Percentiles rank a stretch among this genome's conserved stretches.
These are phyloP conservation scores for Xylaria palmicola DNA, from an alignment of 495 filamentous ascomycete species.

Conservation along the genomic window DNA sequence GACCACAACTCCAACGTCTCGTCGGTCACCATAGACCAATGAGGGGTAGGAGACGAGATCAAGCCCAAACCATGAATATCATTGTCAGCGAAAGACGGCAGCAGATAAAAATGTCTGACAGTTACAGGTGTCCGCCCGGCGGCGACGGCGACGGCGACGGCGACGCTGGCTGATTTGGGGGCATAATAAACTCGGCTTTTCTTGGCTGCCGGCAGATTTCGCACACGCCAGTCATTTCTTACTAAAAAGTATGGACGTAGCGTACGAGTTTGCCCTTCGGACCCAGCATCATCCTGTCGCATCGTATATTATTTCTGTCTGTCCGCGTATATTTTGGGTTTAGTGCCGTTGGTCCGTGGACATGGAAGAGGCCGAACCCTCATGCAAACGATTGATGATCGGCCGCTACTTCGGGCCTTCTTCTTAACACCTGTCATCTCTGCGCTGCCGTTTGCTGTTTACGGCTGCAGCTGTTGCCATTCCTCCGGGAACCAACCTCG, in stretches of 20 bases:
- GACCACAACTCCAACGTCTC: background rate
- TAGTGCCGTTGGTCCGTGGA: background rate
- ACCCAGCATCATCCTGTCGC: too few relatives aligned
- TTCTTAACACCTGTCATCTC: constrained; percentile 5
- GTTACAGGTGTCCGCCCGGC: too few relatives aligned
- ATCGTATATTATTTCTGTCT: background rate
- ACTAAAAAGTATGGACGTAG: background rate
- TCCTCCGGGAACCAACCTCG: background rate
- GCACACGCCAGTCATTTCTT: background rate
- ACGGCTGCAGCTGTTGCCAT: too few relatives aligned
- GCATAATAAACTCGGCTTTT: background rate
- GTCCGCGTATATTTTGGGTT: background rate
- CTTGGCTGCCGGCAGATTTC: constrained; percentile 10
- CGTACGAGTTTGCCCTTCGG: too few relatives aligned
- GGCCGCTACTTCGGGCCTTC: background rate
- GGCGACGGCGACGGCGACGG: background rate
- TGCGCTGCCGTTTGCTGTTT: background rate
- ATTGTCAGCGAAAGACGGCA: background rate
- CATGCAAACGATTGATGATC: constrained; percentile 2
- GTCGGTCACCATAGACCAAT: background rate
- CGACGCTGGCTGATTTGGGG: background rate
- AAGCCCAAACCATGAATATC: constrained; percentile 1
- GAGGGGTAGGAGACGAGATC: background rate
- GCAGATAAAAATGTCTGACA: too few relatives aligned
- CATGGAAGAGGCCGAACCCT: background rate